Conservation (phyloP, 2,329 filamentous ascomycete species). For the Pseudogymnoascus sp. region DNA sequence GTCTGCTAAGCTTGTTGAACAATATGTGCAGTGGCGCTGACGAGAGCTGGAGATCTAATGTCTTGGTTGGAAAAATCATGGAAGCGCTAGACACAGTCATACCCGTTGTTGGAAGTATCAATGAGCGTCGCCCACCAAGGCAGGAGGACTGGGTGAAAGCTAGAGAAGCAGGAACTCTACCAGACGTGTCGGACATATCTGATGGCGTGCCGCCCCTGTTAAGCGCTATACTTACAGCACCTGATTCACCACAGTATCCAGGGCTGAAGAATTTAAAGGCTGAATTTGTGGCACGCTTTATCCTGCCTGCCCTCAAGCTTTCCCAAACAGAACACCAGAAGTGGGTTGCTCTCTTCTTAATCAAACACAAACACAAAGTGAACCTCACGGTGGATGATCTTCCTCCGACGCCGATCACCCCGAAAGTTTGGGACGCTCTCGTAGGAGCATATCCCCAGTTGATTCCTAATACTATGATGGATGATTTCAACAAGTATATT, state of each 20-base stretch:
- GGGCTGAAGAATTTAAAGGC: slow-evolving; percentile 8
- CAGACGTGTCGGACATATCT: slow-evolving; percentile 18
- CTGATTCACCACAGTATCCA: background rate
- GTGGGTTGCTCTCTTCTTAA: slow-evolving; percentile 12
- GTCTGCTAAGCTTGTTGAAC: slow-evolving; percentile 26
- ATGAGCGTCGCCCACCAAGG: slow-evolving; percentile 26
- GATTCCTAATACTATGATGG: slow-evolving; percentile 8
- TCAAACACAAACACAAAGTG: slow-evolving; percentile 9
- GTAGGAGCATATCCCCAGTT: slow-evolving; percentile 9
- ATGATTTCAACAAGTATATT: slow-evolving; percentile 13
- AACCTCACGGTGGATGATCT: slow-evolving; percentile 10
- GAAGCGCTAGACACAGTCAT: slow-evolving; percentile 23
- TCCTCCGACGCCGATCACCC: slow-evolving; percentile 11
- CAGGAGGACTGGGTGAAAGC: slow-evolving; percentile 27
- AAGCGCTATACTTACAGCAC: slow-evolving; percentile 8
- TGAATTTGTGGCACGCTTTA: slow-evolving; percentile 9
- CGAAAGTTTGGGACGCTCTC: slow-evolving; percentile 10
- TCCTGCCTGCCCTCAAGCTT: slow-evolving; percentile 4
- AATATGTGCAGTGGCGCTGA: slow-evolving; percentile 13
- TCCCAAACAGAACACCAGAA: slow-evolving; percentile 11
- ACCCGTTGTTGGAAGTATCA: slow-evolving; percentile 28
- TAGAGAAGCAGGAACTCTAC: slow-evolving; percentile 17
- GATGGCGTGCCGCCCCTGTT: slow-evolving; percentile 11
- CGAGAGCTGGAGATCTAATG: slow-evolving; percentile 11
- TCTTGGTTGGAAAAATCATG: slow-evolving; percentile 18